These are phyloP conservation scores for Verticillium klebahnii DNA, from an alignment of 2,329 filamentous ascomycete species.

Conservation along the genomic window DNA sequence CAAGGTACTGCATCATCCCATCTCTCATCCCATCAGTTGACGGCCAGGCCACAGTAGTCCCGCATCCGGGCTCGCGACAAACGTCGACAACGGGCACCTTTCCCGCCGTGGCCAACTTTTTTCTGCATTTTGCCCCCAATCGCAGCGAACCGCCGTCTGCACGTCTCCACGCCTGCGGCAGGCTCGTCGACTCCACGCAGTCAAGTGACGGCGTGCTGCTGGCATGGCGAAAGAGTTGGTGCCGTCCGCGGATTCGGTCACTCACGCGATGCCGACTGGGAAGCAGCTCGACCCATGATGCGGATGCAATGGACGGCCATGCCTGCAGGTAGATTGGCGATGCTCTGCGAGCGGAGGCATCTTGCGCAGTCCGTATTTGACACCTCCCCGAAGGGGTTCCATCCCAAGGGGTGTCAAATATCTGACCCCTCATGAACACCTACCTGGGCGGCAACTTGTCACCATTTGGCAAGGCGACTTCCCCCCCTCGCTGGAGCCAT, in stretches of 20 bases:
- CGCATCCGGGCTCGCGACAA: background rate
- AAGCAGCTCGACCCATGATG: too few relatives aligned
- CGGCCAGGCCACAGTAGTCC: background rate
- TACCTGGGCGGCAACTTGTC: too few relatives aligned
- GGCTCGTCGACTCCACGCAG: background rate
- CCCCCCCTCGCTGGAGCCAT: too few relatives aligned
- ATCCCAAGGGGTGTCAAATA: too few relatives aligned
- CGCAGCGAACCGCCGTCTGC: background rate
- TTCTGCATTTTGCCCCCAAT: background rate
- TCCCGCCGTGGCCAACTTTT: background rate
- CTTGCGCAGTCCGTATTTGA: too few relatives aligned
- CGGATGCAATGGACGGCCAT: too few relatives aligned
- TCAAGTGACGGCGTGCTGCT: background rate
- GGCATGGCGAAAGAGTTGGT: background rate
- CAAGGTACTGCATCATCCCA: background rate
- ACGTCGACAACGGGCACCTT: background rate
- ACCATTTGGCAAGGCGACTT: too few relatives aligned
- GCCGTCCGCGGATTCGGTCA: background rate
- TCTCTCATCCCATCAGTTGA: background rate
- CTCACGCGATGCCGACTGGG: too few relatives aligned
- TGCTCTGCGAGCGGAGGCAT: too few relatives aligned
- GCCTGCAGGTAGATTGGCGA: too few relatives aligned
- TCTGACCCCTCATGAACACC: too few relatives aligned
- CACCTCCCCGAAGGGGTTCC: too few relatives aligned
- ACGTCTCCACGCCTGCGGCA: background rate